phyloP scores from a whole-genome alignment of 2,329 filamentous ascomycete species.

The Parastagonospora avenae region DNA sequence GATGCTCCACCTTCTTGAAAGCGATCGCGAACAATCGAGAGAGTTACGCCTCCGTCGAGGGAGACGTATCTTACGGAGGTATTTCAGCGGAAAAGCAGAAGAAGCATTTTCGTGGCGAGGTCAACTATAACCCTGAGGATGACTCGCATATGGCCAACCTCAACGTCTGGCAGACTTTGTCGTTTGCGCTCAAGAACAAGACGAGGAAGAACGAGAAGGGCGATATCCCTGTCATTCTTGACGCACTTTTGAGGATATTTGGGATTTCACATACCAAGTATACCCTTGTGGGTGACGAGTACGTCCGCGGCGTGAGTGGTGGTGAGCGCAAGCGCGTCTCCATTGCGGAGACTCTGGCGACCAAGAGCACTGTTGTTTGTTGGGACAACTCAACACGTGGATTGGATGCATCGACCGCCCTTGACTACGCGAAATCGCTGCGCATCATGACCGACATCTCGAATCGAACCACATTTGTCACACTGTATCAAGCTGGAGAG shows the following conservation, averaged over 20 bases:
- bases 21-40: conserved; percentile 72
- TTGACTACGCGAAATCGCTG: conserved; percentile 77
- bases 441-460: conserved; percentile 80
- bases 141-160: conserved; percentile 75
- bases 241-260: conserved; percentile 76
- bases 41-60: conserved; percentile 68
- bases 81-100: conserved; percentile 71
- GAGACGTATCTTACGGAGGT: conserved; percentile 74
- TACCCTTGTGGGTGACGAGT: conserved; percentile 77
- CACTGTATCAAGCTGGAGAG: conserved; percentile 73
- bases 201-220: conserved; percentile 68
- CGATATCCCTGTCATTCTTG: conserved; percentile 71
- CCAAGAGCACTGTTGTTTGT: conserved; percentile 68
- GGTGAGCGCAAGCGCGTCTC: conserved; percentile 77
- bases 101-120: conserved; percentile 73
- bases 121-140: conserved; percentile 79
- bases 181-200: conserved; percentile 76
- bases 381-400: conserved; percentile 84
- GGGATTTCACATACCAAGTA: conserved; percentile 76
- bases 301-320: conserved; percentile 74
- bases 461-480: conserved; percentile 72
- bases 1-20: conserved; percentile 79
- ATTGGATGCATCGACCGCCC: conserved; percentile 77
- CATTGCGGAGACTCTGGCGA: conserved; percentile 77
- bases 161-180: conserved; percentile 78